Evolutionary conservation across 2,329 filamentous ascomycete species (phyloP).

Genomic region (Botrytis medusae): DNA sequence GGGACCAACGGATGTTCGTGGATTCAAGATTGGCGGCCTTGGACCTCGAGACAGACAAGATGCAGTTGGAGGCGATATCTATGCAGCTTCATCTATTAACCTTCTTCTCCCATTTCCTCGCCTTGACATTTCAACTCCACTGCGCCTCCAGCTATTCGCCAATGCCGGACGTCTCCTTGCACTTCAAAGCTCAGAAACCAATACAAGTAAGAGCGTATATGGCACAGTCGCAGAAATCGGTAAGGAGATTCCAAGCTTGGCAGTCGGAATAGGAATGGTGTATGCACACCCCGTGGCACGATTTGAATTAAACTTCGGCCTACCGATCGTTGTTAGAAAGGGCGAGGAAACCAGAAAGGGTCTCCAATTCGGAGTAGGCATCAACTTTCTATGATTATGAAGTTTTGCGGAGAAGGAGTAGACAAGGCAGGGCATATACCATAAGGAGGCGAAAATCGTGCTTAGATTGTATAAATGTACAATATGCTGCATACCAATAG

Average conservation of each 20-base stretch:
- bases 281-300: slow-evolving; percentile 92
- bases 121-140: slow-evolving; percentile 76
- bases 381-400: slow-evolving; percentile 77
- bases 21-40: slow-evolving; percentile 85
- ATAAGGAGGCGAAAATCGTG: not conserved
- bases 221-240: slow-evolving; percentile 68
- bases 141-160: slow-evolving; percentile 86
- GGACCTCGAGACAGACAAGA: slow-evolving; percentile 85
- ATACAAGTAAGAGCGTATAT: slow-evolving; percentile 41
- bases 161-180: slow-evolving; percentile 86
- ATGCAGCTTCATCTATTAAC: slow-evolving; percentile 84
- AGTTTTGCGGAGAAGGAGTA: slow-evolving; percentile 10
- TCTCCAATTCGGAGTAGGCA: slow-evolving; percentile 90
- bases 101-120: slow-evolving; percentile 82
- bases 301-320: slow-evolving; percentile 93
- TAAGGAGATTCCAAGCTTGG: slow-evolving; percentile 77
- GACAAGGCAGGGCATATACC: slow-evolving; percentile 1
- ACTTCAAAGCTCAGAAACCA: slow-evolving; percentile 53
- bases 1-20: slow-evolving; percentile 90
- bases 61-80: slow-evolving; percentile 87
- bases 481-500: slow-evolving; percentile 4
- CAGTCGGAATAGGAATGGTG: slow-evolving; percentile 85
- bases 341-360: slow-evolving; percentile 91
- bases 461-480: slow-evolving; percentile 11
- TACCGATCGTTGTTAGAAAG: slow-evolving; percentile 77